Conservation (phyloP, 306 rosid genomes). For the Medicago lupulina region DNA sequence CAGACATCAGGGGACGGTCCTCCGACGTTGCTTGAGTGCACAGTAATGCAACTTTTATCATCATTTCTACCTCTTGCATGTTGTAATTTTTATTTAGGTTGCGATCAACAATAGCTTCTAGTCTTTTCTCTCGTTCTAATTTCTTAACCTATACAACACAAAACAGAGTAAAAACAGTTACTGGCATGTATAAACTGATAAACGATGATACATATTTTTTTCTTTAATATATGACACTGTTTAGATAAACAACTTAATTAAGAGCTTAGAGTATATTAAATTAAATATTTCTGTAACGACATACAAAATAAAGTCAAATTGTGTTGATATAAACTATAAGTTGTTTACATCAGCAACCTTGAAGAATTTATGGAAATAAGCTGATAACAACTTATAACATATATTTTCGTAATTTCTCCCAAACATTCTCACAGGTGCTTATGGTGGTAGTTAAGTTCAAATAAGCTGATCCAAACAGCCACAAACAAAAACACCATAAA, state of each 20-base stretch:
- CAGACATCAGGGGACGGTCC: constrained; percentile 94
- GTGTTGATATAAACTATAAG: neutral
- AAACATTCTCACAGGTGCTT: neutral
- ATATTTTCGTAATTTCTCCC: neutral
- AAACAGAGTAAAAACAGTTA: constrained; percentile 16
- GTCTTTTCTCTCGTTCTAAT: constrained; percentile 84
- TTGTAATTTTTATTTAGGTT: constrained; percentile 67
- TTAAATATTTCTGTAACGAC: neutral
- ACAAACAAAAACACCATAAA: constrained; percentile 7
- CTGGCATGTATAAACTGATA: constrained; percentile 29
- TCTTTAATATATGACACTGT: constrained; percentile 9
- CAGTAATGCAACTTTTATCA: constrained; percentile 91
- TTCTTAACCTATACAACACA: constrained; percentile 75
- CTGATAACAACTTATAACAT: neutral
- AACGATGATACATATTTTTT: neutral
- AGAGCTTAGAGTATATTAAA: neutral
- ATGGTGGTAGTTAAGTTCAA: neutral
- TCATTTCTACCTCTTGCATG: constrained; percentile 89
- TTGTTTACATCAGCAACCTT: neutral
- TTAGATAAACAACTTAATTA: neutral
- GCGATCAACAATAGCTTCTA: constrained; percentile 79
- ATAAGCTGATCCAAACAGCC: neutral
- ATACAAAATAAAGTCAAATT: neutral
- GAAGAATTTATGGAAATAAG: neutral
- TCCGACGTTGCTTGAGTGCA: constrained; percentile 96